Conservation (phyloP, 148 eudicot species). For the Rhododendron ferrugineum region DNA sequence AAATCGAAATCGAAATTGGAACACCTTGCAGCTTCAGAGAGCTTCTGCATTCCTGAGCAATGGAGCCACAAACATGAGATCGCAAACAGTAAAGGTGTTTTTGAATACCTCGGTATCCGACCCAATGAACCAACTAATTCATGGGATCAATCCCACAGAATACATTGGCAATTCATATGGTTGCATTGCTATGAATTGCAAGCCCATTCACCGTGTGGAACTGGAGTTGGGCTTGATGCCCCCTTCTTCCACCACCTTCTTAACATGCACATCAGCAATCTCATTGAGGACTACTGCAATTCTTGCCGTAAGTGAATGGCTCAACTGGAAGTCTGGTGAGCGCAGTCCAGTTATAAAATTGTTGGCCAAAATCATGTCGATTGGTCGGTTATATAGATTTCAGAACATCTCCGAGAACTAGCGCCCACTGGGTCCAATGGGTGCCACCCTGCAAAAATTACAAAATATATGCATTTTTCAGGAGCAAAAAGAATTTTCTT, state of each 20-base stretch:
- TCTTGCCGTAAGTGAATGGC: background rate
- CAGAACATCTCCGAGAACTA: conserved; percentile 81
- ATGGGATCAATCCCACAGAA: background rate
- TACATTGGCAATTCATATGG: background rate
- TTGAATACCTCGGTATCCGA: background rate
- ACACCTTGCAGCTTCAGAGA: background rate
- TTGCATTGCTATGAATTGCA: background rate
- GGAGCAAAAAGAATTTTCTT: background rate
- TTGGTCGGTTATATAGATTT: conserved; percentile 33
- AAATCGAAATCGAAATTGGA: background rate
- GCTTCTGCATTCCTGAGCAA: background rate
- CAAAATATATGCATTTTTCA: background rate
- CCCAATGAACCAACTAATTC: background rate
- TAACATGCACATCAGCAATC: background rate
- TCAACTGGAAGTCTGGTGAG: background rate
- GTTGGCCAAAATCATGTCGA: background rate
- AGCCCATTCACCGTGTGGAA: background rate
- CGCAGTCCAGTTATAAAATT: background rate
- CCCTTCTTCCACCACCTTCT: conserved; percentile 4
- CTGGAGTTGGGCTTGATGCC: background rate
- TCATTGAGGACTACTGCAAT: background rate
- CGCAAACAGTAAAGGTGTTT: background rate
- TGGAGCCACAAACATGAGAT: background rate
- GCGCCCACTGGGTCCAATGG: conserved; percentile 97
- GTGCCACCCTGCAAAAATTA: conserved; percentile 74